Evolutionary conservation across 176 grass and related monocot genomes (phyloP).

Genomic region (Avena sativa): DNA sequence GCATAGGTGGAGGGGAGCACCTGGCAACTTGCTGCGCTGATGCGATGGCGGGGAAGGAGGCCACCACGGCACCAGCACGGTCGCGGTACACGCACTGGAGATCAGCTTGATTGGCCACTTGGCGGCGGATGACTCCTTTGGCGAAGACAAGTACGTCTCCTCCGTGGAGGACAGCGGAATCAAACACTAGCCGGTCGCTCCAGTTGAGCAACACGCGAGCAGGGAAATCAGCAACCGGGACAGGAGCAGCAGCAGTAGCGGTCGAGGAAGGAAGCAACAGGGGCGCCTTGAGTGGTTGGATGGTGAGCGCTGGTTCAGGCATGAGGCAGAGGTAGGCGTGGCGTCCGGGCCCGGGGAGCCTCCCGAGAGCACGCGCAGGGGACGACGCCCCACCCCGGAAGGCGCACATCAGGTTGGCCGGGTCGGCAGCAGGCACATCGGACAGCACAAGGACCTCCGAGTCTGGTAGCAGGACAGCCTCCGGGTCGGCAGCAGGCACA

Average conservation of each 20-base stretch:
- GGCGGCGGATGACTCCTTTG: neutral
- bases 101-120: neutral
- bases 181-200: neutral
- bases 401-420: neutral
- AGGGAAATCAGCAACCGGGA: neutral
- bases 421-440: neutral
- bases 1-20: neutral
- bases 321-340: neutral
- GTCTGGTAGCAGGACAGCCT: neutral
- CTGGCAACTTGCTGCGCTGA: neutral
- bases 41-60: neutral
- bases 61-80: neutral
- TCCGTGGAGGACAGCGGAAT: neutral
- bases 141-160: neutral
- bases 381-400: neutral
- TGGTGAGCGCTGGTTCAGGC: neutral
- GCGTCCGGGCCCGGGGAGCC: neutral
- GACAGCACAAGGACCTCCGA: neutral
- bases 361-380: conserved; percentile 12
- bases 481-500: neutral
- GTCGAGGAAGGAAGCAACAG: neutral
- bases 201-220: neutral
- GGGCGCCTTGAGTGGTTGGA: neutral
- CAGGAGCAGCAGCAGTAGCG: neutral
- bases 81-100: neutral